Evolutionary conservation across 2,329 filamentous ascomycete species (phyloP).

Genomic region (Fusarium virguliforme): DNA sequence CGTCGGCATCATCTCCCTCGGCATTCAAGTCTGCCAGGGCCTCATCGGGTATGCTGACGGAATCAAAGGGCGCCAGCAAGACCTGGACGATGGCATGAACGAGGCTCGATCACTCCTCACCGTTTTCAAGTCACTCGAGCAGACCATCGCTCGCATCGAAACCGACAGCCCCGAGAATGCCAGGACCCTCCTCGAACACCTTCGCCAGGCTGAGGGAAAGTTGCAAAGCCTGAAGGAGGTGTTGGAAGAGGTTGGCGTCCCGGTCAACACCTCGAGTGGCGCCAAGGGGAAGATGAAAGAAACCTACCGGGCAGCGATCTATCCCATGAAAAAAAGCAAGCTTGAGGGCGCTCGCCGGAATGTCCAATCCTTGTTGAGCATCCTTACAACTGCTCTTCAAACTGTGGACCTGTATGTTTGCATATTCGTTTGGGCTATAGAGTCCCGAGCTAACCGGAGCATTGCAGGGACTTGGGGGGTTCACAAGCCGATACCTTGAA

Average conservation of each 20-base stretch:
- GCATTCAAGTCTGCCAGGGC: slow-evolving; percentile 23
- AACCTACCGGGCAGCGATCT: not conserved
- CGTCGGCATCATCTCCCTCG: slow-evolving; percentile 19
- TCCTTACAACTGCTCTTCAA: not conserved
- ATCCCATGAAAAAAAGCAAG: slow-evolving; percentile 10
- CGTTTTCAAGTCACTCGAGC: slow-evolving; percentile 13
- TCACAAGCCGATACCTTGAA: not conserved
- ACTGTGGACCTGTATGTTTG: not conserved
- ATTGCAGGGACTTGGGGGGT: not conserved
- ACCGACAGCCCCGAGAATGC: not conserved
- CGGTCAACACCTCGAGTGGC: not conserved
- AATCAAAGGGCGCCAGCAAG: not conserved
- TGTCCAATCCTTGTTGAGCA: not conserved
- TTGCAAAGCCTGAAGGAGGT: not conserved
- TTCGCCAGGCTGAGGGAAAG: not conserved
- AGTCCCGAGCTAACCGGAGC: not conserved
- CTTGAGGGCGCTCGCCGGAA: not conserved
- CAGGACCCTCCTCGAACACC: not conserved
- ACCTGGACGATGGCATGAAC: slow-evolving; percentile 5
- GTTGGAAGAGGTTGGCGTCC: not conserved
- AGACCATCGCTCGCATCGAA: not conserved
- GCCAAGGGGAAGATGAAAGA: slow-evolving; percentile 10
- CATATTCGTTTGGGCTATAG: accelerated
- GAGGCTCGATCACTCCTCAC: slow-evolving; percentile 3
- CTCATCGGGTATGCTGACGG: slow-evolving; percentile 13